Base-by-base conservation (phyloP, 139 green algal genomes). In the Picochlorum sp. region DNA sequence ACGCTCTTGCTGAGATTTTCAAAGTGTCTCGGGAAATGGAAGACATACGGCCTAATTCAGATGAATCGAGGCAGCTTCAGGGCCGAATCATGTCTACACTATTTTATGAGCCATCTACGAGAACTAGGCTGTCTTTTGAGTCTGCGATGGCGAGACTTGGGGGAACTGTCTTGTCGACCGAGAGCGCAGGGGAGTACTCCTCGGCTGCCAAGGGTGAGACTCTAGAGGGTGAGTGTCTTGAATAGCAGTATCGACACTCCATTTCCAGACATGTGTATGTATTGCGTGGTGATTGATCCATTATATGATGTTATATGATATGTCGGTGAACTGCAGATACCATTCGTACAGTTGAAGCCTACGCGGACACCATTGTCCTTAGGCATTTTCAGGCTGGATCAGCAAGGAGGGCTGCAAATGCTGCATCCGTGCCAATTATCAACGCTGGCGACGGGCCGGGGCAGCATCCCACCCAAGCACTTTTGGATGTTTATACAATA, bases 21-120 rank as follows among this genome's bases (percentile, higher is more conserved):
- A 65, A 81, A 7, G 77, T 89, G 55, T 82, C 83, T 3, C 36
- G 72, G 3, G 69, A 83, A 40, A 90, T 89, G 84, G 75, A 82
- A 45, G 22, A 62, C n/a, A 57, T 93, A 3, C 44, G 63, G 24
- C 79, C 78, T 1, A 64, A 75, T 18, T 84, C 72, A 3, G 67
- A 74, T 7, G 85, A 78, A 32, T 69, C 79, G 1, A 64, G 64
- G 16, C 62, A 88, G 65, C 72, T 99, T 33, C 54, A 75, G 33
- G 67, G 67, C 7, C 39, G 82, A 56, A 75, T 97, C 7, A 98
- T 98, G 91, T 84, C 88, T 22, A 98, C 93, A 2, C 81, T 99
- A 6, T 99, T 99, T 67, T 99, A 99, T 69, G 93, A 99, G 78
- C 93, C 93, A 10, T 99, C 93, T 26, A 99, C 93, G 7, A 84